These are phyloP conservation scores for Neonectria coccinea DNA, from an alignment of 2,329 filamentous ascomycete species.

Conservation along the genomic window DNA sequence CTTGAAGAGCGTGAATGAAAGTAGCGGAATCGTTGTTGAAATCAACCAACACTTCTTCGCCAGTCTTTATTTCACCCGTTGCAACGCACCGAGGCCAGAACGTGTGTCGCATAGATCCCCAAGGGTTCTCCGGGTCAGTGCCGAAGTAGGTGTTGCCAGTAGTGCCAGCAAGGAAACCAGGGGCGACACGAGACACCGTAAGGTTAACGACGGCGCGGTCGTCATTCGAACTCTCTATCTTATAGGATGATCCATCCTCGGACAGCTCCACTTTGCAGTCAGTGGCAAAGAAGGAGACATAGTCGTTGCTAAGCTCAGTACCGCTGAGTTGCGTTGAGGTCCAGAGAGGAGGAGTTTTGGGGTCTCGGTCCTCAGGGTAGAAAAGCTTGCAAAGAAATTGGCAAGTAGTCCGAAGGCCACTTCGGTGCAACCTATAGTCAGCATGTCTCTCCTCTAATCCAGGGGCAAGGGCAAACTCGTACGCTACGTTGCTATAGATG, in stretches of 20 bases:
- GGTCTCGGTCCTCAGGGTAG: conserved; percentile 59
- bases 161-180: conserved; percentile 86
- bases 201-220: conserved; percentile 85
- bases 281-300: conserved; percentile 77
- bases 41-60: conserved; percentile 78
- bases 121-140: conserved; percentile 85
- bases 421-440: conserved; percentile 52
- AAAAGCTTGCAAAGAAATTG: conserved; percentile 97
- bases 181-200: conserved; percentile 79
- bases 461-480: conserved; percentile 52
- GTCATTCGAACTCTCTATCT: conserved; percentile 90
- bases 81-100: conserved; percentile 93
- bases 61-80: conserved; percentile 88
- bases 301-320: conserved; percentile 59
- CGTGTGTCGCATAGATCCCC: conserved; percentile 90
- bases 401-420: conserved; percentile 87
- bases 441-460: background rate
- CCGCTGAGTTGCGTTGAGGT: conserved; percentile 83
- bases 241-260: conserved; percentile 83
- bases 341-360: conserved; percentile 67
- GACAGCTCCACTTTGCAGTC: conserved; percentile 87
- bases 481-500: conserved; percentile 98
- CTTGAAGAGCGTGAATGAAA: conserved; percentile 88
- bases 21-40: conserved; percentile 82
- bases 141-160: conserved; percentile 88